phyloP scores from a whole-genome alignment of 257 asterid genomes.

The Linderniella brevidens region DNA sequence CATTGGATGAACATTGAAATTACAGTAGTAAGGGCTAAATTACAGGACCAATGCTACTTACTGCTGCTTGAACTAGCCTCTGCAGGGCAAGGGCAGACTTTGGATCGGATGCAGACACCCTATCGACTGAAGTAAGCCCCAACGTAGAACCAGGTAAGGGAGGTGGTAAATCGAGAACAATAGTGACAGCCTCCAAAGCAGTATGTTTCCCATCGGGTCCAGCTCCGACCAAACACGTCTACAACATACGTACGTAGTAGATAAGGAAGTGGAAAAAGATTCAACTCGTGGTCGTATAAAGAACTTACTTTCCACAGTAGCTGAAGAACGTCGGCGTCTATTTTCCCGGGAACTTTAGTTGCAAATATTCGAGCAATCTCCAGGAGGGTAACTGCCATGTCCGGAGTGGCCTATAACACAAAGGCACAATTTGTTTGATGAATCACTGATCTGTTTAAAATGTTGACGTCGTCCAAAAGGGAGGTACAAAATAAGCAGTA shows the following conservation, averaged over 20 bases:
- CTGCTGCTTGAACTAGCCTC: constrained; percentile 97
- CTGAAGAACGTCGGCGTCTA: constrained; percentile 97
- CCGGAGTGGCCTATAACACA: constrained; percentile 82
- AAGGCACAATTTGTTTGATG: constrained; percentile 6
- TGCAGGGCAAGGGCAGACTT: constrained; percentile 95
- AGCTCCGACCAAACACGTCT: constrained; percentile 99
- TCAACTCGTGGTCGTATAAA: constrained; percentile 1
- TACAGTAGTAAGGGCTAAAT: constrained; percentile 2
- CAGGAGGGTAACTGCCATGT: constrained; percentile 98
- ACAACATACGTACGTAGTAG: constrained; percentile 10
- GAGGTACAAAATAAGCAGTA: too few species aligned
- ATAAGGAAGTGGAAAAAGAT: not conserved
- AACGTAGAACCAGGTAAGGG: constrained; percentile 84
- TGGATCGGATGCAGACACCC: constrained; percentile 92
- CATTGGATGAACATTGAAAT: constrained; percentile 5
- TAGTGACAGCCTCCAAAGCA: constrained; percentile 93
- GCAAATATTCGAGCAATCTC: constrained; percentile 96
- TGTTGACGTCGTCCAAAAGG: too few species aligned
- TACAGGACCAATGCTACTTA: constrained; percentile 20
- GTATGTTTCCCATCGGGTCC: constrained; percentile 98
- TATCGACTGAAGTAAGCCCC: constrained; percentile 71
- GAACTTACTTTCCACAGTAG: constrained; percentile 89
- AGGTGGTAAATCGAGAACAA: constrained; percentile 97
- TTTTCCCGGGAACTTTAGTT: constrained; percentile 97
- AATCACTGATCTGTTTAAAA: not conserved